Evolutionary conservation across 2,329 filamentous ascomycete genomes (phyloP), one percentile per base, ranked within the genome.

Genomic region (Xylaria sp.): DNA sequence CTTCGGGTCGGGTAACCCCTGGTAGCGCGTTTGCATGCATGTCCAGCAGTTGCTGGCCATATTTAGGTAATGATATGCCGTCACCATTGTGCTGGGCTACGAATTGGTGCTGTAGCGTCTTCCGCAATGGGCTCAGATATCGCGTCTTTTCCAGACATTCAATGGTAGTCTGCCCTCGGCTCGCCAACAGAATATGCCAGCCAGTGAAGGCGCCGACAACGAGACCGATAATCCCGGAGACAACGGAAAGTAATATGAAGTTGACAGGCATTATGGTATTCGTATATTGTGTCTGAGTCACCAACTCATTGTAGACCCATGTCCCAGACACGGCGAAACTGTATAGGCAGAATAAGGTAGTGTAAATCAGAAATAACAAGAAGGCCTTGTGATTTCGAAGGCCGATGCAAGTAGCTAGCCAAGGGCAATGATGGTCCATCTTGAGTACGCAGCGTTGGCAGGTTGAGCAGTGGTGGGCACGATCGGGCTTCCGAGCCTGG

Each of bases 371-470:
- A 78, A 98, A 99, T 2, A 98, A 86, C 60, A 99, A 79, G 77
- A 99, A 99, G 0, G 94, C 87, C 81, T 99, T 99, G 85, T 97
- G 96, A 81, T 99, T 99, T 76, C 89, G 89, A 70, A 99, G 83
- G 22, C 96, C 96, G 66, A 99, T 92, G 79, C 96, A 99, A 3
- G 93, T 97, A 31, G 96, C 95, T 56, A 99, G 86, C 96, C 96
- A 99, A 17, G 96, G 96, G 78, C 96, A 99, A 82, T 99, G 96
- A 79, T 99, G 96, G 78, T 99, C 96, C 96, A 99, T 99, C 84
- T 99, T 99, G 79, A 99, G 85, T 29, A 99, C 94, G 79, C 96
- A 99, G 75, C 92, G 91, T 72, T 91, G 89, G 81, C 96, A 99
- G 3, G 94, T 96, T 11, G 93, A 97, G 85, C 96, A 99, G 83